These are phyloP conservation scores for Amoeboaphelidium protococcarum DNA, from an alignment of 371 early-diverging fungal genomes.

Conservation along the genomic window DNA sequence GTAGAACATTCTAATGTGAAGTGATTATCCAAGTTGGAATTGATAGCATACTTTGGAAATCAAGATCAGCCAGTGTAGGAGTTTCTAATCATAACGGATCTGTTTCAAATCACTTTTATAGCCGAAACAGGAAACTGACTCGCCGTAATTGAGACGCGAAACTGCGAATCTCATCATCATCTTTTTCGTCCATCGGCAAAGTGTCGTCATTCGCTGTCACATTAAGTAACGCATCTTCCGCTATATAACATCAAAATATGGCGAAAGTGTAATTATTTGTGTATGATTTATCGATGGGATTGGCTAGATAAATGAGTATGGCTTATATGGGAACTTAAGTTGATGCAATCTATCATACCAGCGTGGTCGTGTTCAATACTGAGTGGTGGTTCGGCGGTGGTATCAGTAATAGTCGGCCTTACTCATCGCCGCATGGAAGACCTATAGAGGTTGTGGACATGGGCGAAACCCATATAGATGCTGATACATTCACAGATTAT, in stretches of 20 bases:
- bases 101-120: too few species aligned
- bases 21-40: too few species aligned
- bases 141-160: too few species aligned
- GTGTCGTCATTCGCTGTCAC: too few species aligned
- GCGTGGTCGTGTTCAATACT: conserved; percentile 54
- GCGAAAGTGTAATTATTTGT: conserved; percentile 5
- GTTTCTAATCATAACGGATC: too few species aligned
- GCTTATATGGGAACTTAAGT: conserved; percentile 5
- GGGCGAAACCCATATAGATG: conserved; percentile 51
- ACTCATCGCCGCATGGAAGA: conserved; percentile 35
- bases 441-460: conserved; percentile 42
- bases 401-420: conserved; percentile 9
- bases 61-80: too few species aligned
- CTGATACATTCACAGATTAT: conserved; percentile 45
- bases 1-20: conserved; percentile 8
- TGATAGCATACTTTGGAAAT: too few species aligned
- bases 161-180: too few species aligned
- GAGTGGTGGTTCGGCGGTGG: conserved; percentile 72
- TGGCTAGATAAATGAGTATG: background rate
- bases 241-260: too few species aligned
- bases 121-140: too few species aligned
- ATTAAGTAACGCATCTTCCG: too few species aligned
- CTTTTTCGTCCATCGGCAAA: too few species aligned
- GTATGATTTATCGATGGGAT: conserved; percentile 5
- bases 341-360: conserved; percentile 37